Evolutionary conservation across 805 yeast species (phyloP).

Genomic region (Ogataea henricii): DNA sequence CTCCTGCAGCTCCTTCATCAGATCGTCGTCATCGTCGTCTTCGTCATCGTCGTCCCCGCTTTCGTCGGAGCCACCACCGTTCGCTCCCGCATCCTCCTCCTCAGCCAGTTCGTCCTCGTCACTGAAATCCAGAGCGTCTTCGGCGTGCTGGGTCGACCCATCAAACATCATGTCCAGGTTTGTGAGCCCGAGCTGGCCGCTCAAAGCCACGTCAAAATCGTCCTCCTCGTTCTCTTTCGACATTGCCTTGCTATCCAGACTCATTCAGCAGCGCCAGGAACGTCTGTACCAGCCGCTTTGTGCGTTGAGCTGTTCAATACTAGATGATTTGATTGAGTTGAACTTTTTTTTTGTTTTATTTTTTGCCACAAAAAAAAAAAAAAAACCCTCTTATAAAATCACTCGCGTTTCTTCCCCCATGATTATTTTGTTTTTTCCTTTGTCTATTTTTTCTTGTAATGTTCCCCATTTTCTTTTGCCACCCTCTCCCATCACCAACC

Average conservation of each 20-base stretch:
- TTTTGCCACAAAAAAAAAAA: not conserved
- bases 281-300: no score
- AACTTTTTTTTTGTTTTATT: not conserved
- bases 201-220: slow-evolving; percentile 35
- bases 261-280: no score
- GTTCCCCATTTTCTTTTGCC: not conserved
- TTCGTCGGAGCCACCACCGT: slow-evolving; percentile 32
- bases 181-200: slow-evolving; percentile 34
- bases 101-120: slow-evolving; percentile 95
- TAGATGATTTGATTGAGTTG: no score
- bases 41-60: slow-evolving; percentile 44
- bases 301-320: no score
- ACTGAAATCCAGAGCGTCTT: slow-evolving; percentile 90
- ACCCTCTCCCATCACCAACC: not conserved
- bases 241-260: no score
- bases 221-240: slow-evolving; percentile 23
- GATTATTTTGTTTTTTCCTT: no score
- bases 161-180: slow-evolving; percentile 38
- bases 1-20: slow-evolving; percentile 39
- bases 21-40: slow-evolving; percentile 37
- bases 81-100: slow-evolving; percentile 55
- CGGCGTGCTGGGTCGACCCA: slow-evolving; percentile 73
- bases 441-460: not conserved
- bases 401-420: no score
- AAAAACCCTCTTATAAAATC: not conserved